Conservation (phyloP, 768 basidiomycete genomes). For the Saitozyma podzolica region DNA sequence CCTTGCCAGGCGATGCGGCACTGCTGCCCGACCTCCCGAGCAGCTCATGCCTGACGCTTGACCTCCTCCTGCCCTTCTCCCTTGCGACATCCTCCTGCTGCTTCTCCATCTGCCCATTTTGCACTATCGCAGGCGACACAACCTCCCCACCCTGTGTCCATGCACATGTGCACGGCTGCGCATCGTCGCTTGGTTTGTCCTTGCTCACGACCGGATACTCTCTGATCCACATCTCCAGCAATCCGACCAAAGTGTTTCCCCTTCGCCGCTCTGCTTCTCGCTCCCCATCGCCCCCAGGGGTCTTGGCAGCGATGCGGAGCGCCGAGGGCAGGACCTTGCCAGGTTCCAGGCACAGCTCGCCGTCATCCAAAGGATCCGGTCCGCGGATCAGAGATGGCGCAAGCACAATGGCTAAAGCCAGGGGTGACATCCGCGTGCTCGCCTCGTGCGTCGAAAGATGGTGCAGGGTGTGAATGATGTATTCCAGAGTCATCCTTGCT, state of each 20-base stretch:
- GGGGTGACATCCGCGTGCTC: slow-evolving; percentile 31
- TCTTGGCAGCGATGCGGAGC: not conserved
- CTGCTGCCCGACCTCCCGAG: too few species aligned
- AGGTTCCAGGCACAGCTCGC: slow-evolving; percentile 32
- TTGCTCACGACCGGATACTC: not conserved
- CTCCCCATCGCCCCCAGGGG: not conserved
- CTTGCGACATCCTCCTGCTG: too few species aligned
- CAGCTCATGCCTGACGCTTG: too few species aligned
- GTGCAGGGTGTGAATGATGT: slow-evolving; percentile 20
- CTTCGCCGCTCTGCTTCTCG: slow-evolving; percentile 2
- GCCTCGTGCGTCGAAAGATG: slow-evolving; percentile 16
- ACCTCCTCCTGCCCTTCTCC: too few species aligned
- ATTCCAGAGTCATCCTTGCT: slow-evolving; percentile 6
- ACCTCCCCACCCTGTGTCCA: too few species aligned
- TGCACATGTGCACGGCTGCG: too few species aligned
- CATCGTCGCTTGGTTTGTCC: too few species aligned
- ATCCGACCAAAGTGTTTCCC: slow-evolving; percentile 24
- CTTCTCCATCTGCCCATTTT: too few species aligned
- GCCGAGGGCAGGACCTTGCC: slow-evolving; percentile 28
- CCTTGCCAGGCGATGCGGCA: too few species aligned
- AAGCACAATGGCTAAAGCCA: slow-evolving; percentile 32
- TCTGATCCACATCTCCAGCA: slow-evolving; percentile 30
- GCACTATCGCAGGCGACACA: too few species aligned
- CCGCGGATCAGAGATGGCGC: slow-evolving; percentile 35
- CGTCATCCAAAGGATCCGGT: slow-evolving; percentile 37